Conservation (phyloP, 2,329 filamentous ascomycete species). For the Pseudogymnoascus sp. region DNA sequence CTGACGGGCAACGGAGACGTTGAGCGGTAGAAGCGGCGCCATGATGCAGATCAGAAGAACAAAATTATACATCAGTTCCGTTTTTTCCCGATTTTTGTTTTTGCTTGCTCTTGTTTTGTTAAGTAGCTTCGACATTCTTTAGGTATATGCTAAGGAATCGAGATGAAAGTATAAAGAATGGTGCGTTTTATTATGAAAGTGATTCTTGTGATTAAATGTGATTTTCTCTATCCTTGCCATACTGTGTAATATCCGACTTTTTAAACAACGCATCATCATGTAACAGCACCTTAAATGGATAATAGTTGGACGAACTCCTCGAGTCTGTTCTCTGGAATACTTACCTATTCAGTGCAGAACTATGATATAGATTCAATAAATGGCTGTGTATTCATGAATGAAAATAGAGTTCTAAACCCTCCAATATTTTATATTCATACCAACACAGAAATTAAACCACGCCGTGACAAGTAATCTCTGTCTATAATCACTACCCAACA, state of each 20-base stretch:
- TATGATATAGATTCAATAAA: background rate
- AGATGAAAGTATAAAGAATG: slow-evolving; percentile 11
- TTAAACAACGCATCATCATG: background rate
- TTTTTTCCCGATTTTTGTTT: slow-evolving; percentile 11
- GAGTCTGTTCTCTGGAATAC: background rate
- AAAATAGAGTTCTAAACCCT: background rate
- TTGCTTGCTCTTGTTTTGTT: slow-evolving; percentile 11
- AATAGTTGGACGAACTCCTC: background rate
- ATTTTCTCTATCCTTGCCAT: background rate
- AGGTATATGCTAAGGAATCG: slow-evolving; percentile 2
- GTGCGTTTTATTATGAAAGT: background rate
- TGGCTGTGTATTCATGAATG: no score
- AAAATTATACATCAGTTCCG: slow-evolving; percentile 11
- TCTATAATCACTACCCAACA: background rate
- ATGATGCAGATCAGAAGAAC: slow-evolving; percentile 1
- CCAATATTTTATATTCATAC: background rate
- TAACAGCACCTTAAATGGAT: background rate
- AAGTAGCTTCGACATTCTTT: slow-evolving; percentile 12
- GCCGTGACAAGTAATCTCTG: background rate
- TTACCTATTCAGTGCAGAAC: background rate
- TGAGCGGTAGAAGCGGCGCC: slow-evolving; percentile 8
- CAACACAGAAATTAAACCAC: background rate
- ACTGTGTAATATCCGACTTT: background rate
- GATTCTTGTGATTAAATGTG: background rate
- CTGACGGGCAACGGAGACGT: slow-evolving; percentile 6